A percentile compares a stretch with the other conserved stretches of the same genome.
phyloP scores from a whole-genome alignment of 2,329 filamentous ascomycete species.

The Colletotrichum graminicola region DNA sequence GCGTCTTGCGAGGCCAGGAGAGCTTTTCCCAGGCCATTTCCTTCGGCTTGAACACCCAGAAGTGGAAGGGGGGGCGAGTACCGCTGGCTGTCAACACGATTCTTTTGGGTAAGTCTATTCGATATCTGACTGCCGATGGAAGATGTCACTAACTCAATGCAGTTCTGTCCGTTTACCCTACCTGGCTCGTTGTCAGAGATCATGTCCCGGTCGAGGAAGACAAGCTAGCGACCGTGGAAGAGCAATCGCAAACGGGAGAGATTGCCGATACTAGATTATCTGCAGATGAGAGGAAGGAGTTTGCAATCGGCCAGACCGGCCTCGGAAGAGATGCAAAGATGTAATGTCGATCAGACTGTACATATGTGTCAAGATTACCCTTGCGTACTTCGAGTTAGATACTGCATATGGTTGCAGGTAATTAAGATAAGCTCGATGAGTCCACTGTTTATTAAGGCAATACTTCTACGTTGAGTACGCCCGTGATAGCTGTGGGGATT shows the following conservation, averaged over 20 bases:
- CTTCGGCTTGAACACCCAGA: slow-evolving; percentile 54
- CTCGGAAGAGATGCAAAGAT: slow-evolving; percentile 32
- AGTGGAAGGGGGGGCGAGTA: slow-evolving; percentile 55
- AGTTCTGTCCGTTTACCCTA: slow-evolving; percentile 47
- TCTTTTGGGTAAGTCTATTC: slow-evolving; percentile 50
- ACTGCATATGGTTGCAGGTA: neutral
- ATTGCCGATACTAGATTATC: slow-evolving; percentile 23
- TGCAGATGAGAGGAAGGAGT: slow-evolving; percentile 22
- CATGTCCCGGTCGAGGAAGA: slow-evolving; percentile 47
- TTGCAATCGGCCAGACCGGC: slow-evolving; percentile 31
- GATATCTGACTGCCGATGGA: neutral
- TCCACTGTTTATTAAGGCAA: too few relatives aligned
- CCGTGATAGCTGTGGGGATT: too few relatives aligned
- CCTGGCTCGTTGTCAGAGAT: slow-evolving; percentile 50
- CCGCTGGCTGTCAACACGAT: slow-evolving; percentile 55
- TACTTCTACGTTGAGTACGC: too few relatives aligned
- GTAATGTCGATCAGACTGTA: neutral
- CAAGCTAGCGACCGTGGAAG: slow-evolving; percentile 16
- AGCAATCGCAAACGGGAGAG: slow-evolving; percentile 19
- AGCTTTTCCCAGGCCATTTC: slow-evolving; percentile 56
- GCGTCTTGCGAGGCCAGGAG: slow-evolving; percentile 56
- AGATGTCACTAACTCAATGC: neutral
- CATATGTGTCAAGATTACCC: neutral
- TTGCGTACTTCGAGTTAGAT: neutral
- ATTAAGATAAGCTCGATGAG: neutral